Evolutionary conservation across 208 protist species (phyloP).

Genomic region (Naegleria fowleri): DNA sequence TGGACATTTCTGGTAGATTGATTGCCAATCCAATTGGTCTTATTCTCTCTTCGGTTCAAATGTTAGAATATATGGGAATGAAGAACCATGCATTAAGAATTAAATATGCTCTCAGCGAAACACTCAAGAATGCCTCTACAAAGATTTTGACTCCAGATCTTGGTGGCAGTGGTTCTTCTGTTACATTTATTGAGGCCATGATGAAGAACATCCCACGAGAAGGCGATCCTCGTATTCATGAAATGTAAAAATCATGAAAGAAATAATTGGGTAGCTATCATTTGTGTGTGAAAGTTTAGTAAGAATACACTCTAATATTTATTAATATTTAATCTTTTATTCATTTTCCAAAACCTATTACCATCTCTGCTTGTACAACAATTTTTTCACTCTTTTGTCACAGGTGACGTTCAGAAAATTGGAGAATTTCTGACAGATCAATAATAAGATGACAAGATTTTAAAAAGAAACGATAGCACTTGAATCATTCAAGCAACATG

Average conservation of each 20-base stretch:
- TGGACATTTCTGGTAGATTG: neutral
- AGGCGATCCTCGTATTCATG: neutral
- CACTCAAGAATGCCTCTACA: neutral
- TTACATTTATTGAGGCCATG: neutral
- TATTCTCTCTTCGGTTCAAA: neutral
- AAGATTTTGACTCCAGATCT: constrained; percentile 1
- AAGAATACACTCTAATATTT: too few species aligned
- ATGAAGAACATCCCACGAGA: neutral
- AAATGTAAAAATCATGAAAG: neutral
- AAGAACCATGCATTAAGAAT: neutral
- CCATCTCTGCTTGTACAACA: constrained; percentile 63
- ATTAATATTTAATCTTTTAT: constrained; percentile 33
- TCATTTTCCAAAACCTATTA: constrained; percentile 70
- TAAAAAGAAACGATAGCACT: too few species aligned
- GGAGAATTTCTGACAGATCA: too few species aligned
- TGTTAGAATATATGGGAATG: neutral
- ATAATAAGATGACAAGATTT: too few species aligned
- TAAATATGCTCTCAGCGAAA: neutral
- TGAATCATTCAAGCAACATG: too few species aligned
- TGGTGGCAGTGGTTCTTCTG: neutral
- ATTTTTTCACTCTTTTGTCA: too few species aligned
- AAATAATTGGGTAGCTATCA: too few species aligned
- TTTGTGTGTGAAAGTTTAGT: too few species aligned
- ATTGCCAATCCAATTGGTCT: constrained; percentile 14
- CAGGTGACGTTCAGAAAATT: too few species aligned